A percentile compares a stretch with the other conserved stretches of the same genome.
Evolutionary conservation across 2,329 filamentous ascomycete genomes (phyloP).

Genomic region (Metarhizium humberi): DNA sequence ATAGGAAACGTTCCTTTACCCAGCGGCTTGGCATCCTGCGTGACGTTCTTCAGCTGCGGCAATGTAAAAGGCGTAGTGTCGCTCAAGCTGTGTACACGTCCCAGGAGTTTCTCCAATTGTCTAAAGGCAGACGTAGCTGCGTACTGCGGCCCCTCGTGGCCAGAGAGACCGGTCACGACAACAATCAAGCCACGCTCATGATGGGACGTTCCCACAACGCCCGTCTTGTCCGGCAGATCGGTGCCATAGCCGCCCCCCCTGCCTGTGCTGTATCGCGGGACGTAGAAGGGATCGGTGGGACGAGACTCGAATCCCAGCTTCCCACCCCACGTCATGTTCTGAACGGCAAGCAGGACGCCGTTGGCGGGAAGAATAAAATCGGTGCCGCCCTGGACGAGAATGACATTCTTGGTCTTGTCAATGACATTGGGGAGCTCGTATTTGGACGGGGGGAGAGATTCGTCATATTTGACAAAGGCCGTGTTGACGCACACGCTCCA

Average conservation of each 20-base stretch:
- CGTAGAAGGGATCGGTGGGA: constrained; percentile 56
- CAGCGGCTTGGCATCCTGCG: constrained; percentile 10
- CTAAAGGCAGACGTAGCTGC: constrained; percentile 59
- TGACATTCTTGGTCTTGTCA: constrained; percentile 60
- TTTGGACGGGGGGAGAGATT: constrained; percentile 36
- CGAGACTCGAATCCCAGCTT: constrained; percentile 56
- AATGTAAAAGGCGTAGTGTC: constrained; percentile 27
- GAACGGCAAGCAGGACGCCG: constrained; percentile 61
- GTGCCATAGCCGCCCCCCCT: constrained; percentile 28
- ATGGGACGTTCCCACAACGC: constrained; percentile 60
- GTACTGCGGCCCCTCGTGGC: constrained; percentile 63
- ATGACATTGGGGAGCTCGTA: constrained; percentile 61
- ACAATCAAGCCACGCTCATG: constrained; percentile 71
- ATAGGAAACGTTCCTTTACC: constrained; percentile 15
- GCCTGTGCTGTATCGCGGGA: constrained; percentile 34
- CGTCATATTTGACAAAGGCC: constrained; percentile 13
- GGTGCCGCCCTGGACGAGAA: constrained; percentile 63
- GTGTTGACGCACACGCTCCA: constrained; percentile 9
- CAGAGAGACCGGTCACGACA: constrained; percentile 51
- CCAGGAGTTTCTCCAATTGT: constrained; percentile 67
- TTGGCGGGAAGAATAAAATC: constrained; percentile 61
- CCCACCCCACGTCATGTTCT: constrained; percentile 76
- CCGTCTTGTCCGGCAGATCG: constrained; percentile 46
- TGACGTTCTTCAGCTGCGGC: constrained; percentile 10
- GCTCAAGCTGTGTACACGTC: constrained; percentile 50